Conservation (phyloP, 805 yeast species). For the Geotrichum ghanense region DNA sequence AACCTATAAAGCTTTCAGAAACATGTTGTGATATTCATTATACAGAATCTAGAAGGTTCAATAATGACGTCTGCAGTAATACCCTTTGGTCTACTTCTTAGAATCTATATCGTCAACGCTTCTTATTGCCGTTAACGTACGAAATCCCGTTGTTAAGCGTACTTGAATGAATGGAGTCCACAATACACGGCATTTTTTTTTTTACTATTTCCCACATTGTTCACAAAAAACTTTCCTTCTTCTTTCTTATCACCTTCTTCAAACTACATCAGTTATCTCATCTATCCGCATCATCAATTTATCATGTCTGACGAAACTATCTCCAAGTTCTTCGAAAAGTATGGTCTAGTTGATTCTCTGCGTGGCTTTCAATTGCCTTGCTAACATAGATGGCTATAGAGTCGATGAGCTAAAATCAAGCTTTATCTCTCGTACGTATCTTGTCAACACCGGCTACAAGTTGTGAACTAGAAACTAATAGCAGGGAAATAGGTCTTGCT, state of each 20-base stretch:
- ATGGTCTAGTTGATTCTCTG: background rate
- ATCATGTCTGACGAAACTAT: constrained; percentile 12
- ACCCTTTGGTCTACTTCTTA: too few species aligned
- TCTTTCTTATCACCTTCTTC: background rate
- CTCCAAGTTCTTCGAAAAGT: constrained; percentile 11
- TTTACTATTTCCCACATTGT: too few species aligned
- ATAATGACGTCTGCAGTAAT: too few species aligned
- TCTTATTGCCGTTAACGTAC: too few species aligned
- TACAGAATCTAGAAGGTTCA: too few species aligned
- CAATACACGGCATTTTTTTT: too few species aligned
- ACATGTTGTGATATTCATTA: too few species aligned
- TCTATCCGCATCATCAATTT: background rate
- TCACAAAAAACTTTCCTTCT: background rate
- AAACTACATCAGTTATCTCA: background rate
- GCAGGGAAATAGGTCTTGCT: constrained; percentile 38
- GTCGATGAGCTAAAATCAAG: constrained; percentile 44
- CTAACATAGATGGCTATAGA: constrained; percentile 4
- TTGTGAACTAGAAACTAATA: background rate
- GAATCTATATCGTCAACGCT: too few species aligned
- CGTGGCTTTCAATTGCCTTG: background rate
- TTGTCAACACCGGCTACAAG: too few species aligned
- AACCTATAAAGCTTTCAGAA: too few species aligned
- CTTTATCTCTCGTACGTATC: constrained; percentile 31
- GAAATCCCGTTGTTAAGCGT: too few species aligned
- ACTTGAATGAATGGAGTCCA: too few species aligned